These are phyloP conservation scores for Hirsutella rhossiliensis DNA, from an alignment of 2,329 filamentous ascomycete genomes.

Conservation along the genomic window DNA sequence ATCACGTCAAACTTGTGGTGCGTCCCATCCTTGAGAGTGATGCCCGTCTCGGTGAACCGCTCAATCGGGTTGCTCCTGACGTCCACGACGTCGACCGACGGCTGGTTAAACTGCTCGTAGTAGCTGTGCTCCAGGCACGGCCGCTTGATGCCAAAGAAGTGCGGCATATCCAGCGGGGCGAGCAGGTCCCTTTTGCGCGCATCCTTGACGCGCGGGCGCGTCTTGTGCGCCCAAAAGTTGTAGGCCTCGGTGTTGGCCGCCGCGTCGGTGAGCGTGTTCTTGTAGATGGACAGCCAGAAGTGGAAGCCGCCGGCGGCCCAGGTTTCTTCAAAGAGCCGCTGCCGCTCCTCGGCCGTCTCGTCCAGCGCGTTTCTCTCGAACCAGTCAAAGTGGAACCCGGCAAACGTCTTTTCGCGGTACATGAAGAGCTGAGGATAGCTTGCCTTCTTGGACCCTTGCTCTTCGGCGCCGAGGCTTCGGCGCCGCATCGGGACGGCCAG, in stretches of 20 bases:
- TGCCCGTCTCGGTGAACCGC: conserved; percentile 27
- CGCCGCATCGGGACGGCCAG: conserved; percentile 50
- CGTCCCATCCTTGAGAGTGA: conserved; percentile 25
- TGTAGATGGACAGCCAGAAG: conserved; percentile 41
- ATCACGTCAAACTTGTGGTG: conserved; percentile 31
- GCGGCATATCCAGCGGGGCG: conserved; percentile 37
- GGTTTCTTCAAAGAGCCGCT: conserved; percentile 33
- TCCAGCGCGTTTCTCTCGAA: conserved; percentile 42
- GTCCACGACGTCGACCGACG: conserved; percentile 29
- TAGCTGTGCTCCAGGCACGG: conserved; percentile 29
- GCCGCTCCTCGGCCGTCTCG: conserved; percentile 35
- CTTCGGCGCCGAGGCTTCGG: conserved; percentile 21
- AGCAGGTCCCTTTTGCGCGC: conserved; percentile 35
- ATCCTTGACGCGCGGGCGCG: conserved; percentile 35
- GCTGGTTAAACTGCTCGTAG: conserved; percentile 34
- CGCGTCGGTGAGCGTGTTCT: conserved; percentile 32
- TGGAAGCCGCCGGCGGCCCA: conserved; percentile 42
- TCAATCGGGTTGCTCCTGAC: conserved; percentile 26
- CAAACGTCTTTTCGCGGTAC: conserved; percentile 38
- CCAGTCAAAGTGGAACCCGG: conserved; percentile 47
- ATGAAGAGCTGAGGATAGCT: conserved; percentile 39
- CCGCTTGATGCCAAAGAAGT: conserved; percentile 43
- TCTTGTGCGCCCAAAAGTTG: conserved; percentile 42
- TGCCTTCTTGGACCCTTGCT: conserved; percentile 29
- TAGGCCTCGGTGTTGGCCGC: conserved; percentile 41